phyloP scores from a whole-genome alignment of 345 rosid genomes.

The Eucalyptus curtisii region DNA sequence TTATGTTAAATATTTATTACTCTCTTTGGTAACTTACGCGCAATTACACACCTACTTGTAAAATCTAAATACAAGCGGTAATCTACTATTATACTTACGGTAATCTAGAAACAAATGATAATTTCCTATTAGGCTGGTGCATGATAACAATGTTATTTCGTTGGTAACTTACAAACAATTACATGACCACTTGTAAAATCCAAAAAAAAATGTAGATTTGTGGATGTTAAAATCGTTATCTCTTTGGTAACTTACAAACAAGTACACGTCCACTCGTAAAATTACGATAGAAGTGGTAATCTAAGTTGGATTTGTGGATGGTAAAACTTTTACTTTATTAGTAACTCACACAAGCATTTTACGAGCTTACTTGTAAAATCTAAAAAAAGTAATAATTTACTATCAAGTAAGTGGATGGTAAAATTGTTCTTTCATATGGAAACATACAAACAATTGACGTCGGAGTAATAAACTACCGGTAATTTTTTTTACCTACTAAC shows the following conservation, averaged over 20 bases:
- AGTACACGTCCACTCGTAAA: neutral
- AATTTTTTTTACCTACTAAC: neutral
- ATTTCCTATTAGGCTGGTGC: neutral
- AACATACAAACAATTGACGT: neutral
- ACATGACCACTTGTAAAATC: neutral
- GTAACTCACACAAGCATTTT: neutral
- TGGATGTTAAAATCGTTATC: neutral
- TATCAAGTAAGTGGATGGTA: neutral
- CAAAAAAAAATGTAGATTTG: neutral
- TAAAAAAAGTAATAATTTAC: neutral
- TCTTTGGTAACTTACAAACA: neutral
- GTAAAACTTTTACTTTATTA: neutral
- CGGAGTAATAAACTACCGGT: neutral
- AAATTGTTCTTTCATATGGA: neutral
- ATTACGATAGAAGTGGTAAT: neutral
- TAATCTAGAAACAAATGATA: neutral
- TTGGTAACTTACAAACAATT: neutral
- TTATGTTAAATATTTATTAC: neutral
- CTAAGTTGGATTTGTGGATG: neutral
- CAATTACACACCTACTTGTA: neutral
- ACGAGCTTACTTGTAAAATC: neutral
- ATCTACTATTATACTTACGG: neutral
- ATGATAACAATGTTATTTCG: neutral
- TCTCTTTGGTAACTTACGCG: neutral
- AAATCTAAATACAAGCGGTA: neutral